Evolutionary conservation across 352 stramenopile species (phyloP).

Genomic region (Phytopythium delawarense): DNA sequence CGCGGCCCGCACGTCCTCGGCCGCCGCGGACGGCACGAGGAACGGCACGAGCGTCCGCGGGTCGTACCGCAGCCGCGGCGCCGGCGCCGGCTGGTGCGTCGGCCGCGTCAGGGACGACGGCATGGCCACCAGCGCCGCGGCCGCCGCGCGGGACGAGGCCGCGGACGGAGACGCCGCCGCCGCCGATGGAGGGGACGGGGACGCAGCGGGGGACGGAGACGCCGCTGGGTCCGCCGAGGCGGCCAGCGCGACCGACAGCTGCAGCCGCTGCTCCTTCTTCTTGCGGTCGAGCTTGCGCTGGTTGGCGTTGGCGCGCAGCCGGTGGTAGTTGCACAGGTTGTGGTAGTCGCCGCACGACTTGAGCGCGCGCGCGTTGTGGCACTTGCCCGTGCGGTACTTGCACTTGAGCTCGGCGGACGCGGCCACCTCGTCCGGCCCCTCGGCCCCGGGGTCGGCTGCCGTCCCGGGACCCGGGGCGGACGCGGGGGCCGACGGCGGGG

Average conservation of each 20-base stretch:
- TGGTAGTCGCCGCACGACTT: constrained; percentile 80
- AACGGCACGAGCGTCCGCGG: constrained; percentile 8
- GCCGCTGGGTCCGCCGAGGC: constrained; percentile 1
- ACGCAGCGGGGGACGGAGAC: constrained; percentile 2
- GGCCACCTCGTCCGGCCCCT: constrained; percentile 8
- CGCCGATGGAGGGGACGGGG: too few relatives aligned
- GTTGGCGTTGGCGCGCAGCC: constrained; percentile 73
- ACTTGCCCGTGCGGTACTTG: constrained; percentile 84
- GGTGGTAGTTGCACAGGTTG: constrained; percentile 83
- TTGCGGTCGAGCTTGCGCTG: constrained; percentile 82
- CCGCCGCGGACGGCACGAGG: constrained; percentile 1
- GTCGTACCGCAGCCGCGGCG: constrained; percentile 29
- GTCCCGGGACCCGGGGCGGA: neutral
- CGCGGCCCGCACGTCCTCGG: constrained; percentile 23
- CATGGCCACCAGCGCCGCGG: constrained; percentile 31
- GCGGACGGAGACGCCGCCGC: neutral
- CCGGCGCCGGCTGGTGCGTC: neutral
- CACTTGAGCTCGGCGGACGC: constrained; percentile 52
- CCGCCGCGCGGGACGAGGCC: constrained; percentile 28
- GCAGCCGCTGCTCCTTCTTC: constrained; percentile 66
- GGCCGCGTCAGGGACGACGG: constrained; percentile 8
- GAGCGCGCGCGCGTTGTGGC: constrained; percentile 58
- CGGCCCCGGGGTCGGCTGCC: too few relatives aligned
- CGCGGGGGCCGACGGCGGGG: constrained; percentile 7
- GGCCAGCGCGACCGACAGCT: constrained; percentile 25